These are phyloP conservation scores for Nitzschia palea DNA, from an alignment of 108 stramenopile genomes.

Conservation along the genomic window DNA sequence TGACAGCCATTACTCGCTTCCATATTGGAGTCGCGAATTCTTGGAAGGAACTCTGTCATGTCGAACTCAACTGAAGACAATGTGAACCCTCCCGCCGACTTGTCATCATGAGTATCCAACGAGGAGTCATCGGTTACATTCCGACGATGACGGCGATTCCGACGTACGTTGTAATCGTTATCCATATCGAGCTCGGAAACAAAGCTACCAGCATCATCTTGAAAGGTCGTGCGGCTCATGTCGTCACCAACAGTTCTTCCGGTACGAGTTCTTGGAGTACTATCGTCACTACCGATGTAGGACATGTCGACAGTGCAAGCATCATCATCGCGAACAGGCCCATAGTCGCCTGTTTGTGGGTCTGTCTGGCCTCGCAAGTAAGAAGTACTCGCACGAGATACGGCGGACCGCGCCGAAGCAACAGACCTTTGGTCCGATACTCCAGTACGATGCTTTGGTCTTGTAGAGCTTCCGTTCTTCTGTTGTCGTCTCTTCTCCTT, in stretches of 20 bases:
- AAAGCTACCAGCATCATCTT: slow-evolving; percentile 6
- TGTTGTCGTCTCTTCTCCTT: slow-evolving; percentile 8
- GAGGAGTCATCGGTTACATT: background rate
- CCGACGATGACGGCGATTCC: background rate
- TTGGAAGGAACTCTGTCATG: background rate
- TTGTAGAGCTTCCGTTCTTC: background rate
- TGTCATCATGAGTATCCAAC: background rate
- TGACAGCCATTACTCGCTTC: no score
- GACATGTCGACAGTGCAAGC: background rate
- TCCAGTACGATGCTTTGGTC: background rate
- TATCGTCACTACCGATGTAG: slow-evolving; percentile 9
- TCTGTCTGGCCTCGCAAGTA: background rate
- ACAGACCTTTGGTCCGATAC: background rate
- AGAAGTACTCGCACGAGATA: background rate
- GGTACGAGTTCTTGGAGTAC: slow-evolving; percentile 3
- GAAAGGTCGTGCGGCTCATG: background rate
- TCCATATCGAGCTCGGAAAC: slow-evolving; percentile 20
- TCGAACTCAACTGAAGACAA: background rate
- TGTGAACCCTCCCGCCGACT: background rate
- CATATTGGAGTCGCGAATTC: background rate
- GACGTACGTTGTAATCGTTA: slow-evolving; percentile 17
- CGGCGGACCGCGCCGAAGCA: background rate
- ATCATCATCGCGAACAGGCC: background rate
- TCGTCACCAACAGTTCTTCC: background rate
- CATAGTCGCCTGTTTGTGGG: slow-evolving; percentile 1